Evolutionary conservation across 2,329 filamentous ascomycete species (phyloP).

Genomic region (Sclerotiophoma versabilis): DNA sequence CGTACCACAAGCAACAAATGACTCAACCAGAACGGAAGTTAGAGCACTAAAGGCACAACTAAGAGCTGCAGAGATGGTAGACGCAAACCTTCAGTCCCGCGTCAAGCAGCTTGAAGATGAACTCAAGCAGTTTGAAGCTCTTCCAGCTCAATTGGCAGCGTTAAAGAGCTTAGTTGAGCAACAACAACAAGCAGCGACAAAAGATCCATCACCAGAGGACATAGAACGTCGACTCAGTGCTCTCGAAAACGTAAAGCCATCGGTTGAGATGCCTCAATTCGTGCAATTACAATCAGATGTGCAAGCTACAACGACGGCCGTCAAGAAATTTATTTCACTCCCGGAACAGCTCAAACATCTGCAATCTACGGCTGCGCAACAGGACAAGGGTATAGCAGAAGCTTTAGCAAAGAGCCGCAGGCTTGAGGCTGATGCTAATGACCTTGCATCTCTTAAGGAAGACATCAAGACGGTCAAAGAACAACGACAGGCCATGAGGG

Average conservation of each 20-base stretch:
- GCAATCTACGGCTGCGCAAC: background rate
- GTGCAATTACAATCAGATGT: background rate
- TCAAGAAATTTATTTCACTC: background rate
- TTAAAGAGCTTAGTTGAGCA: background rate
- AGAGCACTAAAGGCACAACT: background rate
- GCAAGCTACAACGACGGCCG: background rate
- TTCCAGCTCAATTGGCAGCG: background rate
- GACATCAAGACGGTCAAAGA: background rate
- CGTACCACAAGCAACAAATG: background rate
- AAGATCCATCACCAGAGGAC: background rate
- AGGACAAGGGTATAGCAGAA: background rate
- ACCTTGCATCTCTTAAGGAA: background rate
- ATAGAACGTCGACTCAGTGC: background rate
- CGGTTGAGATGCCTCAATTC: background rate
- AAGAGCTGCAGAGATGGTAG: background rate
- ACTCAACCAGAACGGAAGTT: background rate
- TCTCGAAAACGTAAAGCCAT: background rate
- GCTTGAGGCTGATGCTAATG: background rate
- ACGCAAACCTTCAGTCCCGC: background rate
- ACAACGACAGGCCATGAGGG: background rate
- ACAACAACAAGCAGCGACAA: background rate
- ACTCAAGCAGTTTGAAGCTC: background rate
- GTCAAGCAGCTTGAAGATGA: background rate
- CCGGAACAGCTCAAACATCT: background rate
- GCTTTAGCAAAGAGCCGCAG: background rate